phyloP scores from a whole-genome alignment of 805 yeast species.

The Clavispora santaluciae region DNA sequence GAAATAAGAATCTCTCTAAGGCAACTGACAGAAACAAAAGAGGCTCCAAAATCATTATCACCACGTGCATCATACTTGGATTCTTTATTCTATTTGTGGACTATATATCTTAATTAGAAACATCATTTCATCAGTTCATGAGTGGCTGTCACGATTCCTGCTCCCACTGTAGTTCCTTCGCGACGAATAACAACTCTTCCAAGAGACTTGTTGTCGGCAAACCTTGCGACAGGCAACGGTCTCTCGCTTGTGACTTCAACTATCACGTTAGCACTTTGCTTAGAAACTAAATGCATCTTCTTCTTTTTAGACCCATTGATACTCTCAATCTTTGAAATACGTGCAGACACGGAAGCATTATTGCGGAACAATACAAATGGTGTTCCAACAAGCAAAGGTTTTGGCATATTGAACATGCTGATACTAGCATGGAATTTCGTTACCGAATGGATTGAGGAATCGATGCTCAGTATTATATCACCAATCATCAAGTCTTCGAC shows the following conservation, averaged over 20 bases:
- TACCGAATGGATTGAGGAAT: constrained; percentile 22
- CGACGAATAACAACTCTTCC: constrained; percentile 68
- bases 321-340: constrained; percentile 43
- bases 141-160: constrained; percentile 42
- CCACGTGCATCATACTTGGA: constrained; percentile 52
- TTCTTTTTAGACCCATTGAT: constrained; percentile 38
- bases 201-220: constrained; percentile 43
- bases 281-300: constrained; percentile 52
- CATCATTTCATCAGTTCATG: not conserved
- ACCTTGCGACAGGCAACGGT: constrained; percentile 49
- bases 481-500: constrained; percentile 60
- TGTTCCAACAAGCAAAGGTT: constrained; percentile 78
- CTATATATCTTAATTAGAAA: constrained; percentile 25
- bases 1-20: constrained; percentile 63
- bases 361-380: constrained; percentile 76
- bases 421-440: constrained; percentile 25
- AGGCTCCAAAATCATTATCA: constrained; percentile 53
- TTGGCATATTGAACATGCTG: constrained; percentile 40
- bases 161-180: constrained; percentile 68
- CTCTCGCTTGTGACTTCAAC: constrained; percentile 45
- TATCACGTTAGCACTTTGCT: constrained; percentile 55
- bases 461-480: constrained; percentile 38
- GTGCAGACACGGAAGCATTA: constrained; percentile 66
- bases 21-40: constrained; percentile 64
- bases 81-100: constrained; percentile 53